These are phyloP conservation scores for Lathyrus sativus DNA, from an alignment of 306 rosid species.

Conservation along the genomic window DNA sequence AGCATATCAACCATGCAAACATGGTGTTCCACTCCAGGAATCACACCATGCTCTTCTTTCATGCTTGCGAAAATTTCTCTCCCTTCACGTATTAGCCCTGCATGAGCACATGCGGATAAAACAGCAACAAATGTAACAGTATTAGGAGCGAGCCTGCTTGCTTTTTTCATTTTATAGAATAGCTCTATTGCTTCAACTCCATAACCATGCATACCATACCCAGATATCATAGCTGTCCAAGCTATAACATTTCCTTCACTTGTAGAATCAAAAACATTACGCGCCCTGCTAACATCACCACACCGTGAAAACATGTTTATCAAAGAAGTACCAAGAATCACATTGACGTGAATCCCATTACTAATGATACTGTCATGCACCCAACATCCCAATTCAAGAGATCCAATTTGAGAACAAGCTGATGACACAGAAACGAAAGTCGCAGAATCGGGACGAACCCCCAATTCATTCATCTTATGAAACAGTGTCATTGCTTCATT, in stretches of 20 bases:
- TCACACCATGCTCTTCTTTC: constrained; percentile 60
- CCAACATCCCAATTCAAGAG: constrained; percentile 67
- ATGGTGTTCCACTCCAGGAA: constrained; percentile 82
- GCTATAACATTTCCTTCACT: constrained; percentile 67
- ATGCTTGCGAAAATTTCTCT: constrained; percentile 59
- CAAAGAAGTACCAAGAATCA: constrained; percentile 72
- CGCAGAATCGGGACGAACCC: constrained; percentile 62
- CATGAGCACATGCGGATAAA: constrained; percentile 88
- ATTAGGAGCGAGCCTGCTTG: constrained; percentile 60
- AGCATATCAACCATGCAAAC: constrained; percentile 91
- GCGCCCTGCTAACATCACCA: constrained; percentile 62
- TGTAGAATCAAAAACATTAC: constrained; percentile 67
- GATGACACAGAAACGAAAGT: constrained; percentile 67
- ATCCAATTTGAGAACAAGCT: constrained; percentile 85
- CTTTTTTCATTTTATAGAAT: constrained; percentile 59
- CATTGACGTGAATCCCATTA: constrained; percentile 51
- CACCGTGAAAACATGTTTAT: constrained; percentile 87
- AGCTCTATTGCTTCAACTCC: constrained; percentile 72
- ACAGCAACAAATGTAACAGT: constrained; percentile 73
- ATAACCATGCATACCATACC: constrained; percentile 78
- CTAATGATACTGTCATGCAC: constrained; percentile 57
- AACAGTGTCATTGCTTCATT: constrained; percentile 60
- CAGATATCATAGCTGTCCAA: constrained; percentile 94
- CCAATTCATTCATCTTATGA: constrained; percentile 46
- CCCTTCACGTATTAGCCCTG: constrained; percentile 80